Conservation (phyloP, 371 early-diverging fungal species). For the Mycotypha africana region DNA sequence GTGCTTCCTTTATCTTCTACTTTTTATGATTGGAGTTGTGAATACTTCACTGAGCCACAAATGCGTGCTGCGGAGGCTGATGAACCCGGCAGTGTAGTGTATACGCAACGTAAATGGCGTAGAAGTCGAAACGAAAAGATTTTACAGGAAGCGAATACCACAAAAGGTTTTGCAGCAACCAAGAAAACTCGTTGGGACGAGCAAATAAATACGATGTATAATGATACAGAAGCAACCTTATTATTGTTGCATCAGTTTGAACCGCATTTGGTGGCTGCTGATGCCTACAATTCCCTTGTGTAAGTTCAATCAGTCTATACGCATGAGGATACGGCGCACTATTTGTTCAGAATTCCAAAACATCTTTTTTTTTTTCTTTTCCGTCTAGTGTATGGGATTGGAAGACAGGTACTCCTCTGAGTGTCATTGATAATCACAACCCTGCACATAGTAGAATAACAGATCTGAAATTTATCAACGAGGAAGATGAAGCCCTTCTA, state of each 20-base stretch:
- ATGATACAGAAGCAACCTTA: slow-evolving; percentile 51
- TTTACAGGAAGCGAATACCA: slow-evolving; percentile 44
- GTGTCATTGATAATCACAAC: slow-evolving; percentile 65
- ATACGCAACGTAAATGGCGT: slow-evolving; percentile 78
- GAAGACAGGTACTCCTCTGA: slow-evolving; percentile 58
- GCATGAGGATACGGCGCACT: background rate
- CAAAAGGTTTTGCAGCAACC: slow-evolving; percentile 30
- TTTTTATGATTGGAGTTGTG: slow-evolving; percentile 83
- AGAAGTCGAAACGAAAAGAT: slow-evolving; percentile 66
- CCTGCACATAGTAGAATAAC: slow-evolving; percentile 67
- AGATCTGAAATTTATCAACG: slow-evolving; percentile 83
- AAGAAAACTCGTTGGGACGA: slow-evolving; percentile 61
- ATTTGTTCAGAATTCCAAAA: background rate
- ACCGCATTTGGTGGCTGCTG: slow-evolving; percentile 68
- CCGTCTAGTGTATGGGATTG: slow-evolving; percentile 69
- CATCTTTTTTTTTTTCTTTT: no score
- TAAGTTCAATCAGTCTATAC: no score
- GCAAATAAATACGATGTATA: slow-evolving; percentile 51
- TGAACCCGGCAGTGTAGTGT: slow-evolving; percentile 77
- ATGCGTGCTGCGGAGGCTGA: slow-evolving; percentile 80
- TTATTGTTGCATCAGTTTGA: slow-evolving; percentile 76
- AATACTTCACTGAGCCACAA: slow-evolving; percentile 88
- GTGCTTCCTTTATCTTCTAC: slow-evolving; percentile 49
- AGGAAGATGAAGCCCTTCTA: slow-evolving; percentile 80
- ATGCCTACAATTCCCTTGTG: slow-evolving; percentile 54